Evolutionary conservation across 352 stramenopile species (phyloP).

Genomic region (Pythium rishiriense): DNA sequence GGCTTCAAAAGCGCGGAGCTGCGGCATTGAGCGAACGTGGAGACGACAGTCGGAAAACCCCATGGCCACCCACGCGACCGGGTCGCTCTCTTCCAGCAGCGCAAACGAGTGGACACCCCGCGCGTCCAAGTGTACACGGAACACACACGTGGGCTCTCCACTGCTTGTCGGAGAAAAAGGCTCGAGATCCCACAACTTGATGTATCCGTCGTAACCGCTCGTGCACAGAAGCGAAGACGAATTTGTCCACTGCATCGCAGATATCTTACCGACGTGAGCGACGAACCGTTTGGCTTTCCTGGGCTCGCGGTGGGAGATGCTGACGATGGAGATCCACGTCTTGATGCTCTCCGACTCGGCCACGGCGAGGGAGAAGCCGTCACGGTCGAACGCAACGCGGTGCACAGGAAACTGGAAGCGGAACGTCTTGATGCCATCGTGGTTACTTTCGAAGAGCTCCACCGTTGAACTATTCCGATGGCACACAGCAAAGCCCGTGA

Average conservation of each 20-base stretch:
- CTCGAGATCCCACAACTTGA: constrained; percentile 62
- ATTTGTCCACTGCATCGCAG: constrained; percentile 52
- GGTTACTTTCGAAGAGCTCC: constrained; percentile 1
- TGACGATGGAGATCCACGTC: constrained; percentile 54
- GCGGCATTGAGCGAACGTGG: constrained; percentile 36
- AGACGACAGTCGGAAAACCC: constrained; percentile 46
- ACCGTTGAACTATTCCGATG: constrained; percentile 10
- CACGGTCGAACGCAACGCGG: constrained; percentile 39
- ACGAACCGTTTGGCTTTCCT: constrained; percentile 34
- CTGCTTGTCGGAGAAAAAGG: background rate
- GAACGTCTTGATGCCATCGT: constrained; percentile 14
- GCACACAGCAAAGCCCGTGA: constrained; percentile 15
- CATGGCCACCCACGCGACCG: constrained; percentile 29
- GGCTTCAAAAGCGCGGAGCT: constrained; percentile 45
- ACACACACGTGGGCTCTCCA: constrained; percentile 22
- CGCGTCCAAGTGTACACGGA: constrained; percentile 44
- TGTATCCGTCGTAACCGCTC: constrained; percentile 56
- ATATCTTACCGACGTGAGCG: constrained; percentile 56
- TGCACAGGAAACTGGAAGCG: constrained; percentile 43
- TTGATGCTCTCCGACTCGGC: constrained; percentile 49
- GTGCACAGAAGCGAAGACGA: constrained; percentile 43
- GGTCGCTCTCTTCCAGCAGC: constrained; percentile 29
- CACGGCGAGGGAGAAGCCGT: constrained; percentile 39
- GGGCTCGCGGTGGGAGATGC: constrained; percentile 20
- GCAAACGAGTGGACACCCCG: constrained; percentile 43